Evolutionary conservation across 2,329 filamentous ascomycete genomes (phyloP).

Genomic region (Sporothrix pallida): DNA sequence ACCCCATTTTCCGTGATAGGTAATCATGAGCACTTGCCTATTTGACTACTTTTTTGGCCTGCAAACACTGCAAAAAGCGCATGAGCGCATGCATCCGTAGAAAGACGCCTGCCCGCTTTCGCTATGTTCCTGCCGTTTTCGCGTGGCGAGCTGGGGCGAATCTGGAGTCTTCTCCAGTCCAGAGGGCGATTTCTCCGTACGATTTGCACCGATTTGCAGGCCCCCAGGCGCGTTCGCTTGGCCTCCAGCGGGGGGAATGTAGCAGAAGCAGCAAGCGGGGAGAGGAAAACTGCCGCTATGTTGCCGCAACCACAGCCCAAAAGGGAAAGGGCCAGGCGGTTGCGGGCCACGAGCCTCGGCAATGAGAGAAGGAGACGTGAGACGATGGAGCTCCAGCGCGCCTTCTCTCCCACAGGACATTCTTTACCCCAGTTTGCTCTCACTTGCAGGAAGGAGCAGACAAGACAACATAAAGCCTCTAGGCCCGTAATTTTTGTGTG

Average conservation of each 20-base stretch:
- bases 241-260: conserved; percentile 24
- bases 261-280: conserved; percentile 28
- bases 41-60: too few species aligned
- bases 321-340: conserved; percentile 19
- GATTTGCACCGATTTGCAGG: neutral
- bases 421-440: neutral
- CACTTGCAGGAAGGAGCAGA: neutral
- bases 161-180: neutral
- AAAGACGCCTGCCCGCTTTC: neutral
- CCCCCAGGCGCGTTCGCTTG: neutral
- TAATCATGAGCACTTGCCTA: neutral
- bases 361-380: conserved; percentile 4
- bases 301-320: conserved; percentile 30
- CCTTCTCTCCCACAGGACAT: neutral
- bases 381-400: conserved; percentile 1
- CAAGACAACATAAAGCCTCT: neutral
- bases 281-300: conserved; percentile 31
- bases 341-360: conserved; percentile 31
- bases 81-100: neutral
- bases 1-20: neutral
- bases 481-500: neutral
- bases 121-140: conserved; percentile 29
- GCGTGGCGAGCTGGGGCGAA: neutral
- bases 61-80: too few species aligned
- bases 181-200: conserved; percentile 15